Conservation (phyloP, 2,329 filamentous ascomycete genomes). For the Talaromyces sp. region DNA sequence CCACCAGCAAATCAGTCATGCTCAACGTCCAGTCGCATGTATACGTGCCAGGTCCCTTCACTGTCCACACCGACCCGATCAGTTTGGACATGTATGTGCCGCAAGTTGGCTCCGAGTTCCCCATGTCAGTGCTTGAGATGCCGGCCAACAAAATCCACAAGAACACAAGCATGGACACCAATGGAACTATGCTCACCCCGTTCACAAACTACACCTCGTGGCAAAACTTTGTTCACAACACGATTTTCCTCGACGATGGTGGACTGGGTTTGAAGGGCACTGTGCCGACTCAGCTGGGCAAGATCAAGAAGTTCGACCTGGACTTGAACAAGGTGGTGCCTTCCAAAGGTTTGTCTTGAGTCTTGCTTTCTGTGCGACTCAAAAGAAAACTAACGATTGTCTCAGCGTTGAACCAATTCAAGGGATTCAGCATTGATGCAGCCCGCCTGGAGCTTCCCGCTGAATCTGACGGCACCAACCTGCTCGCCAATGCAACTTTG, state of each 20-base stretch:
- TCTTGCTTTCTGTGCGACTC: background rate
- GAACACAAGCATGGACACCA: slow-evolving; percentile 27
- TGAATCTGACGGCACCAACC: slow-evolving; percentile 45
- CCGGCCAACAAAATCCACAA: slow-evolving; percentile 23
- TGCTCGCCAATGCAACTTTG: slow-evolving; percentile 49
- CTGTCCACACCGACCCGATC: slow-evolving; percentile 32
- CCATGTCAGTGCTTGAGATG: slow-evolving; percentile 24
- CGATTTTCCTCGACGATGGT: slow-evolving; percentile 23
- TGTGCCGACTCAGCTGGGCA: slow-evolving; percentile 25
- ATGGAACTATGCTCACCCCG: slow-evolving; percentile 17
- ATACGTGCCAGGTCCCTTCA: slow-evolving; percentile 29
- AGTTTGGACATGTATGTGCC: slow-evolving; percentile 28
- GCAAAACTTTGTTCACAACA: slow-evolving; percentile 26
- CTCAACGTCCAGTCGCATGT: slow-evolving; percentile 32
- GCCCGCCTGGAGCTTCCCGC: slow-evolving; percentile 41
- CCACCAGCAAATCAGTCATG: slow-evolving; percentile 25
- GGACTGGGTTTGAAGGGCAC: slow-evolving; percentile 22
- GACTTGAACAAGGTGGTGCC: slow-evolving; percentile 28
- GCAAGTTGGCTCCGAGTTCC: slow-evolving; percentile 19
- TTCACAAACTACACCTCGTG: slow-evolving; percentile 22
- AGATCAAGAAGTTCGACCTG: slow-evolving; percentile 26
- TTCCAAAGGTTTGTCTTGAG: slow-evolving; percentile 26
- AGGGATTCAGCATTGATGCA: slow-evolving; percentile 43
- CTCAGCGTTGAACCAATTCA: slow-evolving; percentile 51
- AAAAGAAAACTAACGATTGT: slow-evolving; percentile 1